These are phyloP conservation scores for Talaromyces proteolyticus DNA, from an alignment of 495 filamentous ascomycete species.

Conservation along the genomic window DNA sequence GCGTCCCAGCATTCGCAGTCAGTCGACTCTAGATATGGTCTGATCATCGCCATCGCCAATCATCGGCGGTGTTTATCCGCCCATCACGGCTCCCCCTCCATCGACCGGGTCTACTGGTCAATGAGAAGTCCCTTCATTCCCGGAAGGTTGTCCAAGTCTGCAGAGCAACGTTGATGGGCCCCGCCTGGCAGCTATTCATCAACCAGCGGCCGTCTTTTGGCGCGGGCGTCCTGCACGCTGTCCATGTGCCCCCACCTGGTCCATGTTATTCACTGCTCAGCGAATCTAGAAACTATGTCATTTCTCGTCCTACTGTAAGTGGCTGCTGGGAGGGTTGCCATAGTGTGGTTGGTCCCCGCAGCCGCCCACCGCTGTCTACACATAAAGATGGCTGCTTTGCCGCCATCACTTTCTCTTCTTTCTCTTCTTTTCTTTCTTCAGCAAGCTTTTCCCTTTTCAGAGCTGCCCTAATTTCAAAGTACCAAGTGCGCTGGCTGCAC, in stretches of 20 bases:
- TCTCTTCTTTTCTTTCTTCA: slow-evolving; percentile 56
- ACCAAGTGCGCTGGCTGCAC: slow-evolving; percentile 43
- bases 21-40: too few species aligned
- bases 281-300: slow-evolving; percentile 4
- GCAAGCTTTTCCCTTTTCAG: slow-evolving; percentile 65
- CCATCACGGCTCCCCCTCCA: too few species aligned
- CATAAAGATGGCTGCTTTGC: slow-evolving; percentile 33
- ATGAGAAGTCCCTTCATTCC: too few species aligned
- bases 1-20: background rate
- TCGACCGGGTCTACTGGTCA: too few species aligned
- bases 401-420: slow-evolving; percentile 24
- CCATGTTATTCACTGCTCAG: too few species aligned
- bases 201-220: slow-evolving; percentile 5
- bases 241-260: background rate
- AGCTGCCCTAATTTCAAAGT: slow-evolving; percentile 50
- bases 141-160: too few species aligned
- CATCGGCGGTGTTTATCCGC: slow-evolving; percentile 1
- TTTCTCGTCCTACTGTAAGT: background rate
- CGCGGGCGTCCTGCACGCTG: background rate
- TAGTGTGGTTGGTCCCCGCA: background rate
- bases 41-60: slow-evolving; percentile 2
- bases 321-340: background rate
- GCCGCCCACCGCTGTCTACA: background rate
- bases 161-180: slow-evolving; percentile 2
- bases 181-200: background rate